Evolutionary conservation across 2,329 filamentous ascomycete species (phyloP), one percentile per base, ranked within the genome.

Genomic region (Ceratocystis eucalypticola): DNA sequence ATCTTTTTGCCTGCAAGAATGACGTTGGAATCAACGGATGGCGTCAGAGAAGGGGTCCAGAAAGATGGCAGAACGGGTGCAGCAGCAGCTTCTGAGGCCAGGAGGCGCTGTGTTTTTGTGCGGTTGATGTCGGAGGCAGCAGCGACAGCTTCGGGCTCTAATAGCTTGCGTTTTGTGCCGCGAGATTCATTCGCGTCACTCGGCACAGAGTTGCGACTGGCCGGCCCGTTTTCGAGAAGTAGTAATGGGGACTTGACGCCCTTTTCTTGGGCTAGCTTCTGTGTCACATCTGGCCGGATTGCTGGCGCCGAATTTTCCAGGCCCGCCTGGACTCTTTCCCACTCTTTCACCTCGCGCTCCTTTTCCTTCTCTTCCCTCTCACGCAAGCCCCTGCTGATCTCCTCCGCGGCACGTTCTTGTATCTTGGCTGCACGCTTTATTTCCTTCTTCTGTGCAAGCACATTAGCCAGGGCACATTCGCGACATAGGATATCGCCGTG

Each of bases 401-500:
- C 78, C 70, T 87, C 25, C 2, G 41, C 59, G n/a, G 53, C 66
- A 17, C 28, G 50, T n/a, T 65, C 85, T 22, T 83, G 80, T 25
- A 83, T 80, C 70, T 84, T 88, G 68, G 90, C 89, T 1, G 89
- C 73, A 0, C 94, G 84, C 74, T 91, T 94, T 70, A 96, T 92
- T 73, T 97, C 94, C 77, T 92, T 89, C 71, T 90, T 87, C 76
- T 99, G 93, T 0, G 91, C 83, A 0, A 97, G 80, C n/a, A 99
- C 85, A 72, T 97, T 96, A 70, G 80, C 86, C 65, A 97, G 84
- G 7, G 91, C 92, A 77, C 93, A 99, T 78, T 97, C 94, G 71
- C 91, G 86, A 75, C 93, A 99, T 78, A 97, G 97, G 15, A 99
- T 80, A 75, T 97, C 92, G 69, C 93, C 93, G 70, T 86, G 83